Percentiles rank a stretch among this genome's conserved stretches.
Conservation (phyloP, 257 asterid species). For the Fraxinus quadrangulata region DNA sequence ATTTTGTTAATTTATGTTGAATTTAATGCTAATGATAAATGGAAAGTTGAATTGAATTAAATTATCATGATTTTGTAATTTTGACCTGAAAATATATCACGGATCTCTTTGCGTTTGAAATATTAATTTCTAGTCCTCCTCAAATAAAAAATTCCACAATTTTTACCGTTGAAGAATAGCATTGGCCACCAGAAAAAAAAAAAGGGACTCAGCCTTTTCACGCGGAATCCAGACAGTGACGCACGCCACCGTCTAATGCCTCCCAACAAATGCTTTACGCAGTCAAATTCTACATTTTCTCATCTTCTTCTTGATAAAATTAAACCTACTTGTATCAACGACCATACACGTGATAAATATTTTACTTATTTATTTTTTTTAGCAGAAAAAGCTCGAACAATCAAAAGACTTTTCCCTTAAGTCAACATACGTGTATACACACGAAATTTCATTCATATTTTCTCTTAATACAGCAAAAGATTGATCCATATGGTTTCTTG, state of each 20-base stretch:
- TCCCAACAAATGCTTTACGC: background rate
- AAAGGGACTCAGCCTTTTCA: background rate
- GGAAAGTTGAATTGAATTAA: background rate
- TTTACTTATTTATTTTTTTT: background rate
- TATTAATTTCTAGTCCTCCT: too few species aligned
- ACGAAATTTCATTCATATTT: background rate
- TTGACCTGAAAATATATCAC: background rate
- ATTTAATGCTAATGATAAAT: background rate
- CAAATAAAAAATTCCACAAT: too few species aligned
- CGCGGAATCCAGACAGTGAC: background rate
- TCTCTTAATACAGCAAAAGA: background rate
- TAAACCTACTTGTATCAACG: slow-evolving; percentile 27
- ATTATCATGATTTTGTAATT: background rate
- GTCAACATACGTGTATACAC: slow-evolving; percentile 28
- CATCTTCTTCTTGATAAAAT: background rate
- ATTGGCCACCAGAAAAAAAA: background rate
- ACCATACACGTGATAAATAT: background rate
- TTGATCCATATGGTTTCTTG: slow-evolving; percentile 15
- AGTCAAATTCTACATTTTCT: background rate
- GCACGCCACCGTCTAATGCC: background rate
- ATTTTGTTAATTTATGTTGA: slow-evolving; percentile 2
- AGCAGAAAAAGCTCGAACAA: background rate
- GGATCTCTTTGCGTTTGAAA: background rate
- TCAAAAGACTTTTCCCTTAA: slow-evolving; percentile 15
- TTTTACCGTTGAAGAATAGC: background rate